Evolutionary conservation across 345 rosid genomes (phyloP).

Genomic region (Capsella bursapastoris): DNA sequence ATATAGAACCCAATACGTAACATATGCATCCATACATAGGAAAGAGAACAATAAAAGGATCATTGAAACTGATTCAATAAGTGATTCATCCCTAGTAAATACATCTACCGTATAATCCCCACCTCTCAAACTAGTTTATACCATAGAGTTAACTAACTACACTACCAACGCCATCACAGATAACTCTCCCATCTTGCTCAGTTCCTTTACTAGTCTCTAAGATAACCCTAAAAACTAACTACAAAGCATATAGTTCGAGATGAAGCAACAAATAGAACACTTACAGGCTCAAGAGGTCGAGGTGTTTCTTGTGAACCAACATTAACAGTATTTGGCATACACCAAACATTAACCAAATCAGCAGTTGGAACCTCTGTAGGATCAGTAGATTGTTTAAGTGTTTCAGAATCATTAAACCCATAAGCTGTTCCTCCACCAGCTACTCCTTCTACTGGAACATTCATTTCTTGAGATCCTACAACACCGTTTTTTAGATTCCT

Average conservation of each 20-base stretch:
- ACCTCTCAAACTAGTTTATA: conserved; percentile 6
- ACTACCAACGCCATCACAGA: neutral
- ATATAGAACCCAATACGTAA: conserved; percentile 20
- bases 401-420: conserved; percentile 79
- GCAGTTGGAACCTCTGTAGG: conserved; percentile 70
- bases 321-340: conserved; percentile 83
- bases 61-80: neutral
- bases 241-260: conserved; percentile 12
- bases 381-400: conserved; percentile 58
- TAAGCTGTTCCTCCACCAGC: conserved; percentile 99
- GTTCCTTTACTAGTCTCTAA: neutral
- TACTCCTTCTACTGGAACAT: conserved; percentile 87
- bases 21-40: neutral
- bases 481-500: neutral
- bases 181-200: conserved; percentile 2
- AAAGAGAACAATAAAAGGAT: neutral
- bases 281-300: conserved; percentile 77
- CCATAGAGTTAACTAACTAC: conserved; percentile 4
- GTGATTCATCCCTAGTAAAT: neutral
- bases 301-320: conserved; percentile 89
- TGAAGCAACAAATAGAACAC: conserved; percentile 25
- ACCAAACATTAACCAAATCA: conserved; percentile 83
- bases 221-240: neutral
- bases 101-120: neutral
- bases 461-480: conserved; percentile 39